Base-by-base conservation (phyloP, 768 basidiomycete species). In the Suillus ampliporus region DNA sequence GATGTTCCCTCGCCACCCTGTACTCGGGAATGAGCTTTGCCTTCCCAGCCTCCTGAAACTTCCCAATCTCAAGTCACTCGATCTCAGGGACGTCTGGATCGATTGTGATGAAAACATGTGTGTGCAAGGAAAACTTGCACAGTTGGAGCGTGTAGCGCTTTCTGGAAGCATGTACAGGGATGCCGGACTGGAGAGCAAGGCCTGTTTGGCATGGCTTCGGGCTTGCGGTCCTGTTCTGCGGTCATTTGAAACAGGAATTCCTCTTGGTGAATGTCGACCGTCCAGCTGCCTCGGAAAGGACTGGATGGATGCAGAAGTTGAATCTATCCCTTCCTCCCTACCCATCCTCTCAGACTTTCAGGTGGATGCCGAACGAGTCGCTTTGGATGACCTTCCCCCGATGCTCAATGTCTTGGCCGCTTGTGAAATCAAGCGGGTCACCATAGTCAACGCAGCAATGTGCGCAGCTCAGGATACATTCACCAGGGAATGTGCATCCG, bases 81-180 rank as follows among this genome's bases (percentile, higher is more conserved):
- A 81, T 47, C 85, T 92, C 68, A 83, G 82, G 61, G 89, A 90
- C 70, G 90, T 89, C 0, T 90, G 90, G 74, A 82, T 92, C 61
- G 89, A 89, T 17, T 72, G 73, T 37, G 74, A 75, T 60, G 57
- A 72, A 34, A 38, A 56, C 10, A 56, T 56, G 53, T 11, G 10
- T 38, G 10, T 38, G 10, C 37, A 56, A 17, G 53, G 37, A 10
- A 65, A 67, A 34, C 59, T 73, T 51, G 48, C 67, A 1, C 21
- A 60, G 5, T 11, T 75, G 5, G 57, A 76, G 13, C 67, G 54
- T 13, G 64, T 75, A 35, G 62, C 73, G 0, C 54, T 75, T 65
- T 74, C 75, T 0, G 74, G 74, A 2, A 74, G 74, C 69, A 75
- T 75, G 74, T 72, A 76, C 35, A 52, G 61, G 1, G 65, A 68